Evolutionary conservation across 129 eudicot species (phyloP), one percentile per base, ranked within the genome.

Genomic region (Helichrysum umbraculigerum): DNA sequence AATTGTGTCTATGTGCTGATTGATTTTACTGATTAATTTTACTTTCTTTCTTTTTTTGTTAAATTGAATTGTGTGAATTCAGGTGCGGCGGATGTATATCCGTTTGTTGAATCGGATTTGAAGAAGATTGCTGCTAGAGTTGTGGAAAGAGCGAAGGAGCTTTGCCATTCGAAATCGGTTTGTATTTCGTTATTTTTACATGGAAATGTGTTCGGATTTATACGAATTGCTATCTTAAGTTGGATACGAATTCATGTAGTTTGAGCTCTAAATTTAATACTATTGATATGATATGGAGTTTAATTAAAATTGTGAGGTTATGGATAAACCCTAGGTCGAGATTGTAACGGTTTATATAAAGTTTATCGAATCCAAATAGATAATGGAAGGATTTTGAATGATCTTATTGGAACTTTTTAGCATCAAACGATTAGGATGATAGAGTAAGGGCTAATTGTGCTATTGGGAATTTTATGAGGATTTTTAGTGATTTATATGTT

Each of bases 121-220:
- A 92, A 86, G 86, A 89, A 82, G 87, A 89, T 92, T 73, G 93
- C 98, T 70, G 88, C 90, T 6, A 81, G 98, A 74, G 96, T 92
- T 12, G 50, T 76, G 9, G 91, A 86, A 29, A 84, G 65, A 73
- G 93, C 96, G 2, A 89, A 84, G 86, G 93, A 87, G 83, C 85
- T 84, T 39, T 89, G 98, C 60, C 35, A 57, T 47, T 75, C 96
- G 32, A 89, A 83, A 81, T 89, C 87, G 83, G 98, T 92, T 80
- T 14, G 70, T 73, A 39, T 62, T 58, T 16, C 33, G 19, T 32
- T 54, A 2, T n/a, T 4, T 63, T 20, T 33, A 14, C n/a, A 17
- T 16, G 17, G 11, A 17, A 32, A 32, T 35, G 6, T 9, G 4
- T 71, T 10, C 7, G 29, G 3, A 3, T 7, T 52, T 19, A 14